phyloP scores from a whole-genome alignment of 1,284 basidiomycete genomes.

The Athelia psychrophila region DNA sequence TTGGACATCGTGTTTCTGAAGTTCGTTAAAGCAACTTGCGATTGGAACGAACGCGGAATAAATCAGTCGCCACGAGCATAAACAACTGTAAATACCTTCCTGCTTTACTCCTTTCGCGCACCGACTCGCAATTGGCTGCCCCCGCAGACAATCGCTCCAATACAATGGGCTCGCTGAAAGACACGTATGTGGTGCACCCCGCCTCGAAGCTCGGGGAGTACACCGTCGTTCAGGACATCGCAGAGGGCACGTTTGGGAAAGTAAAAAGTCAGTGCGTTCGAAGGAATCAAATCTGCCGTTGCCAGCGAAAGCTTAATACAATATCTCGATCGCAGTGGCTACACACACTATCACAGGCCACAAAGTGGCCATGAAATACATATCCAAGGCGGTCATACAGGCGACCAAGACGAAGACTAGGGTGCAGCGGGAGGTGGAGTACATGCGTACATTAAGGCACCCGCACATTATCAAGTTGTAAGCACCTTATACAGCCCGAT shows the following conservation, averaged over 20 bases:
- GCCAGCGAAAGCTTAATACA: slow-evolving; percentile 17
- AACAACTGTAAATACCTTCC: too few species aligned
- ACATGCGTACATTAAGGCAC: slow-evolving; percentile 88
- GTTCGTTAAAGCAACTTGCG: too few species aligned
- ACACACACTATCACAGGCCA: slow-evolving; percentile 93
- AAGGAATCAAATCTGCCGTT: slow-evolving; percentile 8
- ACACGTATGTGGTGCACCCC: slow-evolving; percentile 27
- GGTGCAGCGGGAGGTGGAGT: slow-evolving; percentile 94
- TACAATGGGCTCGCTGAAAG: background rate
- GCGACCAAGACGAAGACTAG: slow-evolving; percentile 89
- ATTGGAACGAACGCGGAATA: too few species aligned
- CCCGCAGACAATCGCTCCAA: too few species aligned
- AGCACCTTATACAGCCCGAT: slow-evolving; percentile 3
- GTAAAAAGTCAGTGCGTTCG: slow-evolving; percentile 81
- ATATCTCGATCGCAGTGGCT: slow-evolving; percentile 67
- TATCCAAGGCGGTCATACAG: slow-evolving; percentile 92
- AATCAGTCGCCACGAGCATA: too few species aligned
- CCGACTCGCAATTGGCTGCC: too few species aligned
- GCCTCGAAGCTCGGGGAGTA: slow-evolving; percentile 78
- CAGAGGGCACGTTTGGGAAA: slow-evolving; percentile 94
- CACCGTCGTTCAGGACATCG: slow-evolving; percentile 72
- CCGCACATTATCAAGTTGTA: slow-evolving; percentile 96
- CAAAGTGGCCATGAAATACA: slow-evolving; percentile 97
- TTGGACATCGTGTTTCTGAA: too few species aligned
- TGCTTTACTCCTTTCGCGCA: too few species aligned